Percentiles rank a stretch among this genome's conserved stretches.
Evolutionary conservation across 2,329 filamentous ascomycete genomes (phyloP).

Genomic region (Colletotrichum siamense): DNA sequence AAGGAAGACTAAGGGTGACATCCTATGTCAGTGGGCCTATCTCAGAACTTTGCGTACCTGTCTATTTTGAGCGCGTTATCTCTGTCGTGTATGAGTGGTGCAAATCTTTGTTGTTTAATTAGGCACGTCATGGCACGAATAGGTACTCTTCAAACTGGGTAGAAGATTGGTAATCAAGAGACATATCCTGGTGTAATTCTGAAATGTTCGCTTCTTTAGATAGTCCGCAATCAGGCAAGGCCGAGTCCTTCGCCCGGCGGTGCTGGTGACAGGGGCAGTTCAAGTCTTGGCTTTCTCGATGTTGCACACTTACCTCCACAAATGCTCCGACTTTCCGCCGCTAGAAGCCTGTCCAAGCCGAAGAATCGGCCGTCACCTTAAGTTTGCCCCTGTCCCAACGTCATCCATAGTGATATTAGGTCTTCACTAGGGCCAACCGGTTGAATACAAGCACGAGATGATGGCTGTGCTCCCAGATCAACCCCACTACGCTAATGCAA

Average conservation of each 20-base stretch:
- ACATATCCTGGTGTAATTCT: neutral
- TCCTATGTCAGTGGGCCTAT: neutral
- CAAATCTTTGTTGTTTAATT: neutral
- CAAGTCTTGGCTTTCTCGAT: neutral
- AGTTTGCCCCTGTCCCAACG: neutral
- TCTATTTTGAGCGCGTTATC: accelerated
- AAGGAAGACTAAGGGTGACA: neutral
- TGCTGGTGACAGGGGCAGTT: neutral
- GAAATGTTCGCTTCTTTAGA: neutral
- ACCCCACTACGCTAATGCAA: neutral
- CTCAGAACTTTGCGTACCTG: neutral
- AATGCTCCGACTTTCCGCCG: neutral
- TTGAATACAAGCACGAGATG: neutral
- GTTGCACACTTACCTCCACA: neutral
- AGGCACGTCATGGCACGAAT: neutral
- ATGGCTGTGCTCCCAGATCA: neutral
- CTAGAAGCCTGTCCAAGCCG: neutral
- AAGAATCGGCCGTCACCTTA: neutral
- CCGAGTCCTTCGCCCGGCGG: neutral
- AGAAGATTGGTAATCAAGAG: neutral
- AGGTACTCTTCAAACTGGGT: accelerated
- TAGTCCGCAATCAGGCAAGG: neutral
- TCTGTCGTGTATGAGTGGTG: neutral
- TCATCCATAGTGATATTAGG: neutral
- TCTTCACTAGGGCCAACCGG: neutral